These are phyloP conservation scores for Capsicum rhomboideum DNA, from an alignment of 257 asterid species.

Conservation along the genomic window DNA sequence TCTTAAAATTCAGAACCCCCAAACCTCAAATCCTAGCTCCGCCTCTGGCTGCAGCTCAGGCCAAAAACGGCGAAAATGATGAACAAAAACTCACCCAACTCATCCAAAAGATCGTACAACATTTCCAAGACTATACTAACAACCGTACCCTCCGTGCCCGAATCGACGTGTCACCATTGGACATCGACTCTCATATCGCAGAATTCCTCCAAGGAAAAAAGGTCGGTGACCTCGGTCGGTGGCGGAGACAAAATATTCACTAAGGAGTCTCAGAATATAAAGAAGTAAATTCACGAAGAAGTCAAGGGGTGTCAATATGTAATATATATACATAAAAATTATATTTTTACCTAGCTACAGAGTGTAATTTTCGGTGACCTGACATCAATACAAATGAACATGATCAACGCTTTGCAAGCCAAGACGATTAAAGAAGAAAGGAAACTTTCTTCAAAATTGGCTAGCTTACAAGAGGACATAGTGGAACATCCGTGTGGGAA, in stretches of 20 bases:
- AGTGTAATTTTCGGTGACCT: too few species aligned
- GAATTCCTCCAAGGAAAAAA: conserved; percentile 29
- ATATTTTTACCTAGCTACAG: too few species aligned
- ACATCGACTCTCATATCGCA: conserved; percentile 21
- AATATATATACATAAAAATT: too few species aligned
- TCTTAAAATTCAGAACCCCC: too few species aligned
- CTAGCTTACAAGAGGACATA: conserved; percentile 38
- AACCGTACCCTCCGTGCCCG: conserved; percentile 21
- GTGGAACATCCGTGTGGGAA: conserved; percentile 17
- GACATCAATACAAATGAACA: conserved; percentile 15
- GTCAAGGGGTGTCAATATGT: too few species aligned
- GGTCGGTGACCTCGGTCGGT: conserved; percentile 6
- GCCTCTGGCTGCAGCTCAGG: not conserved
- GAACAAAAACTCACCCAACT: conserved; percentile 18
- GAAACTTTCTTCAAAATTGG: conserved; percentile 13
- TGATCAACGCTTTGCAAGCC: conserved; percentile 31
- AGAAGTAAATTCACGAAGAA: too few species aligned
- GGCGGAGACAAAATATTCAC: too few species aligned
- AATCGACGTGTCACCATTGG: conserved; percentile 25
- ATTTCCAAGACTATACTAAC: conserved; percentile 23
- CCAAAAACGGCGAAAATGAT: not conserved
- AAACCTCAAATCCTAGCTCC: too few species aligned
- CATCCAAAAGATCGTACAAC: conserved; percentile 12
- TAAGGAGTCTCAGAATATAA: too few species aligned
- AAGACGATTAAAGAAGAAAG: conserved; percentile 30